These are phyloP conservation scores for Adansonia grandidieri DNA, from an alignment of 441 rosid species.

Conservation along the genomic window DNA sequence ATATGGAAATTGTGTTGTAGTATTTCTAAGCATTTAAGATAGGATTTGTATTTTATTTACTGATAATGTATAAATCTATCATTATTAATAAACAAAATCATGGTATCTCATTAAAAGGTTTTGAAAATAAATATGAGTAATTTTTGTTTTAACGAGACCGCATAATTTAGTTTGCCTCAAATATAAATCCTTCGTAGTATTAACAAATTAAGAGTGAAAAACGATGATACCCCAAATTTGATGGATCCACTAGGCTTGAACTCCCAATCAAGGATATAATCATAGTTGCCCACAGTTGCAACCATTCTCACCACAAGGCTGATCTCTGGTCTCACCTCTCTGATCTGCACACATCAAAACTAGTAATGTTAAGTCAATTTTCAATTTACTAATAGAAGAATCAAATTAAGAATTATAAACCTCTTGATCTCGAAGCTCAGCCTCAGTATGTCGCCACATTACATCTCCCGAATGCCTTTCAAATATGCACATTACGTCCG, in stretches of 20 bases:
- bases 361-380: not conserved
- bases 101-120: too few relatives aligned
- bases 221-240: constrained; percentile 42
- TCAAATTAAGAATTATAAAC: constrained; percentile 19
- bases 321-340: constrained; percentile 56
- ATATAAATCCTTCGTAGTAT: too few relatives aligned
- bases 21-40: too few relatives aligned
- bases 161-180: too few relatives aligned
- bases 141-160: too few relatives aligned
- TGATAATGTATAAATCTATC: too few relatives aligned
- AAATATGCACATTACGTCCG: constrained; percentile 57
- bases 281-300: constrained; percentile 30
- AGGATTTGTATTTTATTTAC: too few relatives aligned
- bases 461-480: constrained; percentile 63
- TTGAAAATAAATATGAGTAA: too few relatives aligned
- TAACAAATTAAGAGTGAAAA: not conserved
- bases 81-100: too few relatives aligned
- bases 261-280: constrained; percentile 55
- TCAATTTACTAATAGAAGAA: not conserved
- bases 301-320: constrained; percentile 58
- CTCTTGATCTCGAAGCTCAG: constrained; percentile 41
- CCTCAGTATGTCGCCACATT: constrained; percentile 73
- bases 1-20: too few relatives aligned
- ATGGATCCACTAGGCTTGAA: constrained; percentile 74
- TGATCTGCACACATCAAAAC: constrained; percentile 40